Evolutionary conservation across 208 protist genomes (phyloP), one percentile per base, ranked within the genome.

Genomic region (Trypanosoma cruzi): DNA sequence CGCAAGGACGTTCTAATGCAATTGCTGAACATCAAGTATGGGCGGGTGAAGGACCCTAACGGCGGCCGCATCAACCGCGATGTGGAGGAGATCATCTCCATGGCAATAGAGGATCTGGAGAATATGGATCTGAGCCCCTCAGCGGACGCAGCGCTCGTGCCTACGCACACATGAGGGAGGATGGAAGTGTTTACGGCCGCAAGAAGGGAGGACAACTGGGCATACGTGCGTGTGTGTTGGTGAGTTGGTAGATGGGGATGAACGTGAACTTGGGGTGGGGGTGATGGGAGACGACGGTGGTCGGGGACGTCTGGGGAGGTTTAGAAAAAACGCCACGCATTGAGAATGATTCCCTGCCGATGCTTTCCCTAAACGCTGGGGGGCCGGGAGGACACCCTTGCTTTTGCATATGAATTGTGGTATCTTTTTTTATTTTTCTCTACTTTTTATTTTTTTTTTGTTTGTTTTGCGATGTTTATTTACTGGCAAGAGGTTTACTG

Each of bases 1-100:
- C 84, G 89, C 13, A 87, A 90, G 74, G 86, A 95, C 66, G 83
- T 95, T 31, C 72, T 95, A 66, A 79, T 88, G 73, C 89, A 95
- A 75, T 66, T 95, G 49, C 61, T 91, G 10, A 85, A 95, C 69
- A 82, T 95, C 31, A 86, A 91, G 74, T 91, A 93, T 62, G 79
- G 86, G 37, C 82, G 84, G 28, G 87, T 90, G 58, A 74, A 77
- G 68, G 84, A 91, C 46, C 82, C 79, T 11, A 85, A 84, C 59
- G 86, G 86, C 10, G 77, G 65, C 1, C 82, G 84, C 28, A 68
- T 95, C 53, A 93, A 92, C 64, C 80, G 83, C 26, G 86, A 95
- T 52, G 86, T 93, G 55, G 79, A 93, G 77, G 89, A 95, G 72
- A 88, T 95, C 42, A 91, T 95, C 56, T 76, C 75, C 8, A 93